phyloP scores from a whole-genome alignment of 1,139 yeast genomes.

The Geotrichum phurueaensis region DNA sequence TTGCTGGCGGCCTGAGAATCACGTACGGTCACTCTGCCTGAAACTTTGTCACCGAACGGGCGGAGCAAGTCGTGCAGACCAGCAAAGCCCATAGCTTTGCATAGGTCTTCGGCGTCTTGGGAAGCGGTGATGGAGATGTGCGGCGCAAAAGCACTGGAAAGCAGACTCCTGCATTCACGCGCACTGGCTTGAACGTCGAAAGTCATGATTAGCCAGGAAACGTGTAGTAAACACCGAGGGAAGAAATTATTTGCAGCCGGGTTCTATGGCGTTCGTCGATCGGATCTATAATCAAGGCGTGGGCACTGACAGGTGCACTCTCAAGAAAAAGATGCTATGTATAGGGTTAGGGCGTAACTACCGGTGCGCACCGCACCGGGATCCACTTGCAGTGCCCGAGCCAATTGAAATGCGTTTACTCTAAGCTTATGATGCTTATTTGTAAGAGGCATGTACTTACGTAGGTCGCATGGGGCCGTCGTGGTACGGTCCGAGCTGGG shows the following conservation, averaged over 20 bases:
- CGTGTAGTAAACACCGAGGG: not conserved
- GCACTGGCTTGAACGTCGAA: not conserved
- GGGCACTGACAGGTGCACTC: not conserved
- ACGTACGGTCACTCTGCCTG: constrained; percentile 40
- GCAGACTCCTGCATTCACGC: not conserved
- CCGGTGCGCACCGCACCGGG: not conserved
- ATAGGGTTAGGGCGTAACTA: not conserved
- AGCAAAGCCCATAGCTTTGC: constrained; percentile 39
- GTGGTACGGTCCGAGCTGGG: not conserved
- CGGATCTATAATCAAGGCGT: not conserved
- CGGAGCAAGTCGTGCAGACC: constrained; percentile 37
- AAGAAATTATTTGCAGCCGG: not conserved
- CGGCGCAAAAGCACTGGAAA: constrained; percentile 45
- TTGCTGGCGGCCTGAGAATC: constrained; percentile 35
- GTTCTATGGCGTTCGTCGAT: not conserved
- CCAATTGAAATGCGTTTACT: too few relatives aligned
- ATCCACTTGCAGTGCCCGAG: too few relatives aligned
- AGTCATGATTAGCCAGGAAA: not conserved
- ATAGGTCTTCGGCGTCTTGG: constrained; percentile 44
- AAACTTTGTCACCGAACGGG: constrained; percentile 41
- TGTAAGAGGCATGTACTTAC: not conserved
- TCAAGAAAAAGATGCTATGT: not conserved
- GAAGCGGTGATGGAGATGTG: constrained; percentile 51
- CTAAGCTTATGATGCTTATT: too few relatives aligned
- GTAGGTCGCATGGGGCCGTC: not conserved